Evolutionary conservation across 1,284 basidiomycete genomes (phyloP).

Genomic region (Abortiporus biennis): DNA sequence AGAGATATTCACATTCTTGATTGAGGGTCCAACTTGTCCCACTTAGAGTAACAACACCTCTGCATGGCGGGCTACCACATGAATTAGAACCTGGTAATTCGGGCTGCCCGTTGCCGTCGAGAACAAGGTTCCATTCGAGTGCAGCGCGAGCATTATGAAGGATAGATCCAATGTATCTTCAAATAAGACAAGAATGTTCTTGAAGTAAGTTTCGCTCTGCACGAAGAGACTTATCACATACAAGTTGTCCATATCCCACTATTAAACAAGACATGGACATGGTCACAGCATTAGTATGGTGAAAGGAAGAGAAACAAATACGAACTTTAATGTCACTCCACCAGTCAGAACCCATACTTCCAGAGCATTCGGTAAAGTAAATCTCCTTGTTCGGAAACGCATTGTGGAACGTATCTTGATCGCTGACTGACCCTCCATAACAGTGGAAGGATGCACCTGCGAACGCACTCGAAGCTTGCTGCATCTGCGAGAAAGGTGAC

Average conservation of each 20-base stretch:
- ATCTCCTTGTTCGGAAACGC: constrained; percentile 42
- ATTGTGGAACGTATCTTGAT: constrained; percentile 39
- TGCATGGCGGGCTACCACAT: constrained; percentile 54
- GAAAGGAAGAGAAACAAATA: too few relatives aligned
- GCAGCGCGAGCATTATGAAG: constrained; percentile 42
- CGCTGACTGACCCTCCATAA: constrained; percentile 33
- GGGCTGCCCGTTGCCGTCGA: constrained; percentile 56
- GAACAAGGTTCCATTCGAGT: constrained; percentile 72
- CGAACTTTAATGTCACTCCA: constrained; percentile 72
- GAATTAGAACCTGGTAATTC: constrained; percentile 59
- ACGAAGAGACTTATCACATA: constrained; percentile 39
- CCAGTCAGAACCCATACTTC: constrained; percentile 59
- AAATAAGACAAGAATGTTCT: not conserved
- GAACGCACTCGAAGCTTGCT: constrained; percentile 38
- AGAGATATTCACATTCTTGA: constrained; percentile 60
- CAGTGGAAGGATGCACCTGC: constrained; percentile 47
- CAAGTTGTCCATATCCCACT: constrained; percentile 77
- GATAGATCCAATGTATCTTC: constrained; percentile 37
- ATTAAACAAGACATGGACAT: too few relatives aligned
- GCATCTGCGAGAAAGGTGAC: constrained; percentile 29
- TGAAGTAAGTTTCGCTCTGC: too few relatives aligned
- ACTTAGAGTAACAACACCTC: constrained; percentile 58
- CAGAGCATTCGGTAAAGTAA: constrained; percentile 48
- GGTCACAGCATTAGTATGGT: too few relatives aligned
- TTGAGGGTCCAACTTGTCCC: constrained; percentile 53